phyloP scores from a whole-genome alignment of 352 stramenopile species.

The Pythium pyrilobum region DNA sequence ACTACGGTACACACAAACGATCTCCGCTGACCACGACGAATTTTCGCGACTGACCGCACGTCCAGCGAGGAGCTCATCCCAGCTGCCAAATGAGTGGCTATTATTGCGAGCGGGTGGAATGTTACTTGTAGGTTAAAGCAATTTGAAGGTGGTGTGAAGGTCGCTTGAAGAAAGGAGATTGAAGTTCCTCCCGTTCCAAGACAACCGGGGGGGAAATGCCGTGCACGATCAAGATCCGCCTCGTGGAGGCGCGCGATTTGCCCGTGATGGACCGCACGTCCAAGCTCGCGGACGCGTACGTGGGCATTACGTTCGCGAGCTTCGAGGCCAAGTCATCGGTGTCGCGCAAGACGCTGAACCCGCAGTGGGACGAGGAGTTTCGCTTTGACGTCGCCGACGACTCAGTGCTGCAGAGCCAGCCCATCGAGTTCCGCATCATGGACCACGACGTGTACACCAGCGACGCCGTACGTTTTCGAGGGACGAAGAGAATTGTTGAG shows the following conservation, averaged over 20 bases:
- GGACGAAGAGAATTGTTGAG: too few species aligned
- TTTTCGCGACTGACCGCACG: too few species aligned
- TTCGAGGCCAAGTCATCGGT: conserved; percentile 88
- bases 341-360: conserved; percentile 92
- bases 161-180: conserved; percentile 7
- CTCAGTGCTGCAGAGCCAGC: conserved; percentile 96
- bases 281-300: conserved; percentile 84
- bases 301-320: conserved; percentile 83
- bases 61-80: too few species aligned
- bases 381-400: conserved; percentile 98
- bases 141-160: conserved; percentile 1
- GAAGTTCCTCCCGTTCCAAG: conserved; percentile 4
- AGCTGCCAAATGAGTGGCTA: not conserved
- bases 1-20: not conserved
- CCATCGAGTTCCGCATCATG: conserved; percentile 97
- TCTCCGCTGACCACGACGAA: too few species aligned
- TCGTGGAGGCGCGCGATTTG: conserved; percentile 86
- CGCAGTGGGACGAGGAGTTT: conserved; percentile 98
- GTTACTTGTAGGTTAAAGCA: not conserved
- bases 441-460: conserved; percentile 93
- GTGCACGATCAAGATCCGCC: conserved; percentile 89
- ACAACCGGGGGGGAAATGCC: conserved; percentile 34
- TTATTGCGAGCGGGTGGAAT: not conserved
- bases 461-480: conserved; percentile 51
- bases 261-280: conserved; percentile 79